Evolutionary conservation across 352 stramenopile genomes (phyloP).

Genomic region (Phytopythium cucurbitacearum): DNA sequence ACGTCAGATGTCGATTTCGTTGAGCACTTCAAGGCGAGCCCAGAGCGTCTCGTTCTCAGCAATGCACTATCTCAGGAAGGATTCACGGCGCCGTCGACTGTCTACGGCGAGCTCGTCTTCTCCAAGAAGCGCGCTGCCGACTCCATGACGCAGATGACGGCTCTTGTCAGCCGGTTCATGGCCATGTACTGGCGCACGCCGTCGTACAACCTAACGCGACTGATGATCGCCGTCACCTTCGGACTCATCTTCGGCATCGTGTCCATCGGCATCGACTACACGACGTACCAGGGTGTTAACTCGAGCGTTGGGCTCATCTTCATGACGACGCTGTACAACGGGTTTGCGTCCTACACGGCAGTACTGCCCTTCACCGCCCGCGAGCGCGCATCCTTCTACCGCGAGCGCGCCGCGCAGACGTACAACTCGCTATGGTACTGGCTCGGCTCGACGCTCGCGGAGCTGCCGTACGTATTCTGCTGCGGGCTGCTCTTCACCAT

Average conservation of each 20-base stretch:
- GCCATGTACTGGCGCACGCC: slow-evolving; percentile 84
- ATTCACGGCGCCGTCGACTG: too few species aligned
- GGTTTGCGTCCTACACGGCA: slow-evolving; percentile 52
- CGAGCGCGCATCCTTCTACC: slow-evolving; percentile 75
- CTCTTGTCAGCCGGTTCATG: slow-evolving; percentile 26
- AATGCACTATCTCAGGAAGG: slow-evolving; percentile 12
- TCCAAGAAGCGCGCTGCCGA: slow-evolving; percentile 27
- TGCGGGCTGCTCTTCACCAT: slow-evolving; percentile 26
- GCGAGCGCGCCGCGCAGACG: slow-evolving; percentile 57
- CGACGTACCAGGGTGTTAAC: slow-evolving; percentile 28
- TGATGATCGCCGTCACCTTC: slow-evolving; percentile 45
- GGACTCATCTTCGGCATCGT: slow-evolving; percentile 67
- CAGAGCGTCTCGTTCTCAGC: slow-evolving; percentile 11
- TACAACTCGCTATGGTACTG: slow-evolving; percentile 71
- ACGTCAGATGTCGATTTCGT: slow-evolving; percentile 16
- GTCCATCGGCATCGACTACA: slow-evolving; percentile 30
- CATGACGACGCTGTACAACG: slow-evolving; percentile 64
- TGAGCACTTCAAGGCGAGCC: slow-evolving; percentile 17
- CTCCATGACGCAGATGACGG: slow-evolving; percentile 17
- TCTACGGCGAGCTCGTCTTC: slow-evolving; percentile 15
- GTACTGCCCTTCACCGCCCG: slow-evolving; percentile 60
- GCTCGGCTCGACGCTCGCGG: slow-evolving; percentile 60
- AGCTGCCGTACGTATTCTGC: slow-evolving; percentile 50
- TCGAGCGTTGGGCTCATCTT: slow-evolving; percentile 66
- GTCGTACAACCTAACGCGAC: slow-evolving; percentile 80